These are phyloP conservation scores for Syzygium syzygioides DNA, from an alignment of 441 rosid genomes.

Conservation along the genomic window DNA sequence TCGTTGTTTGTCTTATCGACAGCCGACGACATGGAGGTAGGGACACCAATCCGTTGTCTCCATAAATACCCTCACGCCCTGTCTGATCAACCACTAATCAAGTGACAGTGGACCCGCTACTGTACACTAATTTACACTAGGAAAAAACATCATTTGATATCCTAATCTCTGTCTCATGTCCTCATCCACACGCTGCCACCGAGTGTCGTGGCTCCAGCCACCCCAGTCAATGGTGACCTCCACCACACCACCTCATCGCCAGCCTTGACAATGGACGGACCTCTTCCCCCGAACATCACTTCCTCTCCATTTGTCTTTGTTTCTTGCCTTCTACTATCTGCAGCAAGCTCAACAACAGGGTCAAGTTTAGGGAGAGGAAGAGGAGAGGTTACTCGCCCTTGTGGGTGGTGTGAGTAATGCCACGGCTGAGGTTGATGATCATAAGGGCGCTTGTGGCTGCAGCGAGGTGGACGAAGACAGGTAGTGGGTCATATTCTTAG, in stretches of 20 bases:
- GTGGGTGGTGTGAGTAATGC: neutral
- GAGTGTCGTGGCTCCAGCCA: neutral
- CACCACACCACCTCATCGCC: neutral
- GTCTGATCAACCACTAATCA: neutral
- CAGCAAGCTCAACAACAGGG: neutral
- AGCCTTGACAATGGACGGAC: neutral
- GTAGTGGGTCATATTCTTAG: too few relatives aligned
- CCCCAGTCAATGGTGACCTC: neutral
- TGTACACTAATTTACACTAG: neutral
- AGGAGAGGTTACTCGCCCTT: neutral
- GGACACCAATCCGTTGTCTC: neutral
- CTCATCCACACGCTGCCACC: neutral
- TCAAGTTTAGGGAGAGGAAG: neutral
- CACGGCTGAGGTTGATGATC: neutral
- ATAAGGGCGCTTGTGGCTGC: neutral
- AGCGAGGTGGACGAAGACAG: too few relatives aligned
- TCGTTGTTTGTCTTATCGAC: neutral
- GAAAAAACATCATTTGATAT: too few relatives aligned
- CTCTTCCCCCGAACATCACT: neutral
- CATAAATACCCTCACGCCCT: neutral
- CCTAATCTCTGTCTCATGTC: neutral
- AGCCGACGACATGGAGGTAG: neutral
- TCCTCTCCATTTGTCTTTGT: too few relatives aligned
- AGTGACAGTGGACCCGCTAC: neutral
- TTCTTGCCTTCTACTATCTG: neutral